Evolutionary conservation across 2,329 filamentous ascomycete genomes (phyloP).

Genomic region (Aschersonia sp.): DNA sequence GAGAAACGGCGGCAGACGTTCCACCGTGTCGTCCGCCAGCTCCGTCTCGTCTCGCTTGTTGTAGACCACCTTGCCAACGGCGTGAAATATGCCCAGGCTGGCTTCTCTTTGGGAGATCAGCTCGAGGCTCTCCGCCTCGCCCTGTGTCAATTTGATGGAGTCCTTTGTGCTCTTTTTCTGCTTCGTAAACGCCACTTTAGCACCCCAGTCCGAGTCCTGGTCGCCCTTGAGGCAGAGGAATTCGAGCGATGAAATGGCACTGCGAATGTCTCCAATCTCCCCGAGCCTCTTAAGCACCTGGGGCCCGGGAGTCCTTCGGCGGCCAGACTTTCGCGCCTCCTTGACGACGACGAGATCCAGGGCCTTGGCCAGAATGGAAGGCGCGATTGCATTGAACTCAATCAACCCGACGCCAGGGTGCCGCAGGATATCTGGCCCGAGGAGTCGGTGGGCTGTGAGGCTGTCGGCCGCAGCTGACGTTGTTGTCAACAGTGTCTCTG

Average conservation of each 20-base stretch:
- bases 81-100: constrained; percentile 88
- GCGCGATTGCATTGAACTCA: constrained; percentile 86
- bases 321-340: constrained; percentile 65
- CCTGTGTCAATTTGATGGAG: constrained; percentile 48
- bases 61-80: constrained; percentile 89
- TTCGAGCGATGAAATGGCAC: constrained; percentile 80
- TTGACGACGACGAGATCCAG: constrained; percentile 71
- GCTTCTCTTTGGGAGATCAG: constrained; percentile 77
- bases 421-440: constrained; percentile 73
- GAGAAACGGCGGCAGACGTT: constrained; percentile 45
- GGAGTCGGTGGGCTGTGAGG: constrained; percentile 78
- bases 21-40: constrained; percentile 25
- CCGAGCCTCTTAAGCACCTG: constrained; percentile 65
- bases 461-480: constrained; percentile 76
- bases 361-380: constrained; percentile 72
- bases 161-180: constrained; percentile 46
- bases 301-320: constrained; percentile 62
- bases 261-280: constrained; percentile 83
- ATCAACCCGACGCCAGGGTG: constrained; percentile 69
- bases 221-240: constrained; percentile 82
- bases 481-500: constrained; percentile 77
- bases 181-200: constrained; percentile 57
- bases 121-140: constrained; percentile 67
- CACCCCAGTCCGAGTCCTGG: constrained; percentile 57
- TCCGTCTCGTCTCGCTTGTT: constrained; percentile 65